Percentiles rank a stretch among this genome's conserved stretches.
phyloP scores from a whole-genome alignment of 305 asterid genomes.

The Euphrasia arctica region DNA sequence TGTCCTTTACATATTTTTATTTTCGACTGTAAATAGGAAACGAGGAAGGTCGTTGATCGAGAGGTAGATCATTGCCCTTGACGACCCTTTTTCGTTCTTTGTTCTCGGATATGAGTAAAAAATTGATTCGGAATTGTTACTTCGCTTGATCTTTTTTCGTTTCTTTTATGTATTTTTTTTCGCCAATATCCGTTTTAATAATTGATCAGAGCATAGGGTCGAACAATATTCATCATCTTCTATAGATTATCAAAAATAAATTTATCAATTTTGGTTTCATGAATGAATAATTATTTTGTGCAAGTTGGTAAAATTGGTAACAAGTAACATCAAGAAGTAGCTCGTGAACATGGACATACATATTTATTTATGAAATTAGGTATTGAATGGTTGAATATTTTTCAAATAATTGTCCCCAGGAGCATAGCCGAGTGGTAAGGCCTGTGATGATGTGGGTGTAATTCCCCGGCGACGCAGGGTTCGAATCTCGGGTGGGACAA shows the following conservation, averaged over 20 bases:
- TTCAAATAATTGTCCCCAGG: too few species aligned
- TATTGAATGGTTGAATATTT: neutral
- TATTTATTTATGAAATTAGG: neutral
- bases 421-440: too few species aligned
- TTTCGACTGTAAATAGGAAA: slow-evolving; percentile 4
- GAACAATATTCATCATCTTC: too few species aligned
- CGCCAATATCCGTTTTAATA: too few species aligned
- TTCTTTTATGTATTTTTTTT: neutral
- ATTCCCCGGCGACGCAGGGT: too few species aligned
- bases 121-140: neutral
- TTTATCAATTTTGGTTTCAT: neutral
- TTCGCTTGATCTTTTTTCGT: neutral
- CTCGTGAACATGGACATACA: neutral
- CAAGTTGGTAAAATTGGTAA: neutral
- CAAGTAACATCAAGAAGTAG: neutral
- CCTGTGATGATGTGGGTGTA: too few species aligned
- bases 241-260: too few species aligned
- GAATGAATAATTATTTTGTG: neutral
- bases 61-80: neutral
- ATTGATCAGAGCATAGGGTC: too few species aligned
- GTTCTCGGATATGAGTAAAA: neutral
- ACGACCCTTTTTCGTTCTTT: neutral
- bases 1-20: neutral
- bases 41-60: neutral
- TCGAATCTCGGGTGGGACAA: too few species aligned